Evolutionary conservation across 1,284 basidiomycete genomes (phyloP).

Genomic region (Pascua guehoae): DNA sequence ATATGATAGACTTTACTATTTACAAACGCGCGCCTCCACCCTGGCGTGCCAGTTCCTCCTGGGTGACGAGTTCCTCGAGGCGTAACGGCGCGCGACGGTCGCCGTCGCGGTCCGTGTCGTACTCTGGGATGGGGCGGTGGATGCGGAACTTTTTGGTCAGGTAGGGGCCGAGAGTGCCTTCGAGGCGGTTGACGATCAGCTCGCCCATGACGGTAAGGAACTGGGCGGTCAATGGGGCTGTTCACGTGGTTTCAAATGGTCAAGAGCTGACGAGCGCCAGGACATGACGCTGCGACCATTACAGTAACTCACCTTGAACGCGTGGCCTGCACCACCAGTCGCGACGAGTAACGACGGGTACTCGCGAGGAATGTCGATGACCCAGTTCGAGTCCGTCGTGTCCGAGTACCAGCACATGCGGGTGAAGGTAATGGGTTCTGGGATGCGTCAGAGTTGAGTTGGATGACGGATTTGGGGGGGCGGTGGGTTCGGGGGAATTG

Average conservation of each 20-base stretch:
- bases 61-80: neutral
- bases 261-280: too few species aligned
- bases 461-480: too few species aligned
- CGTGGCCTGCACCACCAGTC: constrained; percentile 75
- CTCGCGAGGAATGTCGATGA: constrained; percentile 63
- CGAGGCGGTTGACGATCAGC: constrained; percentile 63
- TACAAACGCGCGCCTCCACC: too few species aligned
- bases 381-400: constrained; percentile 64
- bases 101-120: neutral
- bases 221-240: neutral
- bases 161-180: constrained; percentile 58
- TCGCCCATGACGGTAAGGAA: constrained; percentile 67
- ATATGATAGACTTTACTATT: too few species aligned
- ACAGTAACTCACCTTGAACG: constrained; percentile 53
- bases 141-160: constrained; percentile 52
- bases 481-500: too few species aligned
- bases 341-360: constrained; percentile 61
- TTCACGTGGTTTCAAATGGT: too few species aligned
- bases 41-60: constrained; percentile 52
- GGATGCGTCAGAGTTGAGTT: too few species aligned
- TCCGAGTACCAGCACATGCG: constrained; percentile 72
- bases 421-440: constrained; percentile 49
- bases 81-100: neutral
- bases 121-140: neutral
- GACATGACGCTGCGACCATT: too few species aligned